Conservation (phyloP, 2,329 filamentous ascomycete genomes). For the Ophiostoma triangulosporum region DNA sequence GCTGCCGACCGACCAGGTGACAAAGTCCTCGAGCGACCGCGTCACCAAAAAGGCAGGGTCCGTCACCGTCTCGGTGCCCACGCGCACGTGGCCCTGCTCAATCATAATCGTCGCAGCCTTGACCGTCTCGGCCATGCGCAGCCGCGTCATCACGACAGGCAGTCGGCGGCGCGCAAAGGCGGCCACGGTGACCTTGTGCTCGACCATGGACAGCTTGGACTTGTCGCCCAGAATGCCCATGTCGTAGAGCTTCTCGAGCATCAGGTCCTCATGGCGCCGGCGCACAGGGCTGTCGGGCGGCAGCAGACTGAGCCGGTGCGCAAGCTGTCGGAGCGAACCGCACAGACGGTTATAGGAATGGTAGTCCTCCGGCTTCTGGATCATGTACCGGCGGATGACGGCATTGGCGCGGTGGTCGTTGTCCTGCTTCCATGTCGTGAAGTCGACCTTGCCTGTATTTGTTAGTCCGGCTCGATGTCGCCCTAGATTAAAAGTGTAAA, state of each 20-base stretch:
- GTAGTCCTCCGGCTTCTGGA: constrained; percentile 83
- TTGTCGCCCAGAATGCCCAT: constrained; percentile 73
- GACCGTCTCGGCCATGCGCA: constrained; percentile 85
- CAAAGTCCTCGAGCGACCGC: constrained; percentile 84
- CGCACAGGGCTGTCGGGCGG: constrained; percentile 67
- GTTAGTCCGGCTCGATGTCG: not conserved
- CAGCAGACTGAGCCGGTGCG: constrained; percentile 73
- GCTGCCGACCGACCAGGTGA: constrained; percentile 89
- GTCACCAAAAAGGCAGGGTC: constrained; percentile 85
- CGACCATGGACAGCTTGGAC: constrained; percentile 71
- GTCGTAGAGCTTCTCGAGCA: constrained; percentile 84
- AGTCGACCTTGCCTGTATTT: constrained; percentile 51
- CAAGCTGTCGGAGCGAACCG: constrained; percentile 76
- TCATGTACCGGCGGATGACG: constrained; percentile 73
- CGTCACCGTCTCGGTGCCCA: constrained; percentile 79
- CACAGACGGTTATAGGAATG: constrained; percentile 52
- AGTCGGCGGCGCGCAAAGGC: constrained; percentile 75
- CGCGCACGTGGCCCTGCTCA: constrained; percentile 85
- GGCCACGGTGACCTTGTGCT: constrained; percentile 77
- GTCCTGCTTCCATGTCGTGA: constrained; percentile 86
- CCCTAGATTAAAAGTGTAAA: no score
- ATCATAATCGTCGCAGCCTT: constrained; percentile 76
- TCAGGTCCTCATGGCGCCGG: constrained; percentile 69
- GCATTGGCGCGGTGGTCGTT: constrained; percentile 69
- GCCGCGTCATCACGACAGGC: constrained; percentile 75